A percentile compares a stretch with the other conserved stretches of the same genome.
Evolutionary conservation across 345 rosid genomes (phyloP).

Genomic region (Gossypioides kirkii): DNA sequence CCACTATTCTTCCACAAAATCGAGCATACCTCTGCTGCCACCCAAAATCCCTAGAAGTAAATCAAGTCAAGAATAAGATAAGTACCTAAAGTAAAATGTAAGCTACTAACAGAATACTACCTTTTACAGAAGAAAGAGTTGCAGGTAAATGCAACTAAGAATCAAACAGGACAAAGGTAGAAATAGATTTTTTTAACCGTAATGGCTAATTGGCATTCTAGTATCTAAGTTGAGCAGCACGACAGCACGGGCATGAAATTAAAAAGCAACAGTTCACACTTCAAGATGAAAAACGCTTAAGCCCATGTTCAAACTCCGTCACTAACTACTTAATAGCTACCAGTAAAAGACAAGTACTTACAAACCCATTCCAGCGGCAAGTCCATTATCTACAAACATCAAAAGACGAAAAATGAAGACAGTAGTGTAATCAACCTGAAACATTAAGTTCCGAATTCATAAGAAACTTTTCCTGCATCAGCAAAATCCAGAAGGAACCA

Average conservation of each 20-base stretch:
- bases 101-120: neutral
- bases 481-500: conserved; percentile 1
- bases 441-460: conserved; percentile 1
- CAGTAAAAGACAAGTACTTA: conserved; percentile 33
- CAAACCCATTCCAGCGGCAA: conserved; percentile 98
- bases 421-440: conserved; percentile 87
- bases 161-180: neutral
- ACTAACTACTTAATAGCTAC: neutral
- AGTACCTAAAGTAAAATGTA: conserved; percentile 1
- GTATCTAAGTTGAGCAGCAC: neutral
- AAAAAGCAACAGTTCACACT: neutral
- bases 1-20: conserved; percentile 4
- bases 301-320: neutral
- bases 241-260: neutral
- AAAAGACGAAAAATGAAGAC: conserved; percentile 86
- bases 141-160: neutral
- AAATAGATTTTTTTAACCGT: neutral
- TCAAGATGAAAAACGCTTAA: neutral
- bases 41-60: conserved; percentile 76
- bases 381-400: conserved; percentile 95
- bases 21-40: conserved; percentile 84
- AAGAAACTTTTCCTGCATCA: neutral
- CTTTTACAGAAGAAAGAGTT: neutral
- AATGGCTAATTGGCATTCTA: neutral
- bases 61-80: conserved; percentile 9